Evolutionary conservation across 768 basidiomycete genomes (phyloP).

Genomic region (Cystofilobasidium bisporidii): DNA sequence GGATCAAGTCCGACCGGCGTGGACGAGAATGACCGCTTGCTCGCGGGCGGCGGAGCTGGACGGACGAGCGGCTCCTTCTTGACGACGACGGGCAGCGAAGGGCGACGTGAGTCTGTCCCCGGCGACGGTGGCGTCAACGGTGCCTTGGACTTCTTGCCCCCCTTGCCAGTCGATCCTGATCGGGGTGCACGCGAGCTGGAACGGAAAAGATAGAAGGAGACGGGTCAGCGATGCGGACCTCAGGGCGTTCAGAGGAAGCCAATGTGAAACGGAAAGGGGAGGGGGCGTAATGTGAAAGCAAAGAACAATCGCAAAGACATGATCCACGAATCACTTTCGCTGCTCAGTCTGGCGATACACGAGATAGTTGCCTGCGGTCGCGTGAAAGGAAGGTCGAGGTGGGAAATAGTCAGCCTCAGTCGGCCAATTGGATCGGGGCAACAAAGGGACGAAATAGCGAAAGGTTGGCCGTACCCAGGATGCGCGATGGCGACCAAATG

Average conservation of each 20-base stretch:
- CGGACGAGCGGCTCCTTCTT: slow-evolving; percentile 9
- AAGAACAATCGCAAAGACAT: too few species aligned
- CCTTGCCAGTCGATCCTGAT: neutral
- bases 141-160: neutral
- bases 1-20: neutral
- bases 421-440: neutral
- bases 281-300: too few species aligned
- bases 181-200: neutral
- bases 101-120: neutral
- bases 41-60: neutral
- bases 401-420: too few species aligned
- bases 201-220: neutral
- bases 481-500: slow-evolving; percentile 23
- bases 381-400: too few species aligned
- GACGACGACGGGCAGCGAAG: neutral
- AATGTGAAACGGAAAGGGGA: too few species aligned
- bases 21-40: neutral
- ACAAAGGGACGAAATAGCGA: neutral
- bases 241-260: too few species aligned
- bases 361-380: slow-evolving; percentile 5
- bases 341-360: slow-evolving; percentile 14
- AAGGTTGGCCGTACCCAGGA: neutral
- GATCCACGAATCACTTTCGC: neutral
- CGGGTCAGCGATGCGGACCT: too few species aligned
- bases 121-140: neutral